These are phyloP conservation scores for Picochlorum sp. DNA, from an alignment of 139 green algal genomes.

Conservation along the genomic window DNA sequence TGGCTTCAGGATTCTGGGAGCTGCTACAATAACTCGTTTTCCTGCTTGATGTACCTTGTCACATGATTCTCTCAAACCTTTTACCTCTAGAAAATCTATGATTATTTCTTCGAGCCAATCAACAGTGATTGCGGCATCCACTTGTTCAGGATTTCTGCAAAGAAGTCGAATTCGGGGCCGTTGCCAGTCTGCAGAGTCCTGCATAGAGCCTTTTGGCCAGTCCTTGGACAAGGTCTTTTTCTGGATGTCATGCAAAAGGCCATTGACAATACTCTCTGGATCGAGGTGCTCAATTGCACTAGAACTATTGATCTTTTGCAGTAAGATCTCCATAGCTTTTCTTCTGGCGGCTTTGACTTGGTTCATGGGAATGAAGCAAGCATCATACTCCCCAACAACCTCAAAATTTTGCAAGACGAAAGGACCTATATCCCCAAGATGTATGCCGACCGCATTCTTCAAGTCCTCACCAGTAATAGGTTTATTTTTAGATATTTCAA, in stretches of 20 bases:
- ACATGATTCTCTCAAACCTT: slow-evolving; percentile 64
- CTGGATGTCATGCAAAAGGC: too few species aligned
- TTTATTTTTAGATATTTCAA: slow-evolving; percentile 13
- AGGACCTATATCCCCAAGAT: slow-evolving; percentile 40
- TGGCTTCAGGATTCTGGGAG: slow-evolving; percentile 66
- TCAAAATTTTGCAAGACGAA: too few species aligned
- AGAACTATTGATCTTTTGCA: too few species aligned
- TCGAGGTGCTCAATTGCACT: too few species aligned
- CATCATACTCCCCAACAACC: too few species aligned
- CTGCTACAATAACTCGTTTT: slow-evolving; percentile 47
- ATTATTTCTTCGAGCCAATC: slow-evolving; percentile 66
- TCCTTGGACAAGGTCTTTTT: too few species aligned
- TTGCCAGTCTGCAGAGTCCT: not conserved
- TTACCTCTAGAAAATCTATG: slow-evolving; percentile 75
- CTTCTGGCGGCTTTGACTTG: too few species aligned
- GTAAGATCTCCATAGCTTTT: too few species aligned
- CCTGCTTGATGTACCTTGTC: slow-evolving; percentile 32
- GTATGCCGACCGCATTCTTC: slow-evolving; percentile 33
- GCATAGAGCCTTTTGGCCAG: too few species aligned
- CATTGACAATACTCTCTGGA: too few species aligned
- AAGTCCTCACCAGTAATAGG: slow-evolving; percentile 31
- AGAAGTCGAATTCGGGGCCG: slow-evolving; percentile 33
- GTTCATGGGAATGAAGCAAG: too few species aligned
- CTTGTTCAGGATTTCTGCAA: slow-evolving; percentile 56
- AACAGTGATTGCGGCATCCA: slow-evolving; percentile 42